phyloP scores from a whole-genome alignment of 139 green algal species.

The Ettlia oleoabundans region DNA sequence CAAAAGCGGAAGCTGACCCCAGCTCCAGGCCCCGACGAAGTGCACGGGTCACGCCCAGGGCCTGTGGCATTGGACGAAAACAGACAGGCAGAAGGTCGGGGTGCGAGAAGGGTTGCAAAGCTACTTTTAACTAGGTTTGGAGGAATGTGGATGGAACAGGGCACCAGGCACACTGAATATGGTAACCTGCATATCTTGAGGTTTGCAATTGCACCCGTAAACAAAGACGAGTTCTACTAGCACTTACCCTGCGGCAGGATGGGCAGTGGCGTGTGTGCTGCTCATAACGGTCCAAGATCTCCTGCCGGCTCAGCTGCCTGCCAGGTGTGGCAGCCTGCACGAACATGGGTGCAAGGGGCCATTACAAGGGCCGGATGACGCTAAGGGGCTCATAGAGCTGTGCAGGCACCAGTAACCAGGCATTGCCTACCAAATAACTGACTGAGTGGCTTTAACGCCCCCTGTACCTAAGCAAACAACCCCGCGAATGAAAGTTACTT shows the following conservation, averaged over 20 bases:
- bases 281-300: conserved; percentile 42
- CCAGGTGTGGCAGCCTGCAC: neutral
- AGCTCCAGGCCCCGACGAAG: neutral
- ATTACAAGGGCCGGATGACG: neutral
- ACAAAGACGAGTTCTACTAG: too few species aligned
- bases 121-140: too few species aligned
- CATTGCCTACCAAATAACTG: too few species aligned
- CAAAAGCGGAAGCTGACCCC: neutral
- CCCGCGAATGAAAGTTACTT: too few species aligned
- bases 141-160: too few species aligned
- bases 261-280: conserved; percentile 54
- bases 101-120: neutral
- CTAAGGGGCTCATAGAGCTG: neutral
- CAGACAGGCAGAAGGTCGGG: neutral
- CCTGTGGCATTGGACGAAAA: neutral
- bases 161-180: too few species aligned
- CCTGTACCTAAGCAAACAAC: too few species aligned
- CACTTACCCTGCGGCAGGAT: conserved; percentile 43
- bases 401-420: too few species aligned
- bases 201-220: too few species aligned
- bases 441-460: too few species aligned
- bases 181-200: too few species aligned
- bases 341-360: neutral
- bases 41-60: neutral
- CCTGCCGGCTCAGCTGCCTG: conserved; percentile 12